Evolutionary conservation across 192 early-diverging fungal species (phyloP).

Genomic region (Allomyces macrogynus): DNA sequence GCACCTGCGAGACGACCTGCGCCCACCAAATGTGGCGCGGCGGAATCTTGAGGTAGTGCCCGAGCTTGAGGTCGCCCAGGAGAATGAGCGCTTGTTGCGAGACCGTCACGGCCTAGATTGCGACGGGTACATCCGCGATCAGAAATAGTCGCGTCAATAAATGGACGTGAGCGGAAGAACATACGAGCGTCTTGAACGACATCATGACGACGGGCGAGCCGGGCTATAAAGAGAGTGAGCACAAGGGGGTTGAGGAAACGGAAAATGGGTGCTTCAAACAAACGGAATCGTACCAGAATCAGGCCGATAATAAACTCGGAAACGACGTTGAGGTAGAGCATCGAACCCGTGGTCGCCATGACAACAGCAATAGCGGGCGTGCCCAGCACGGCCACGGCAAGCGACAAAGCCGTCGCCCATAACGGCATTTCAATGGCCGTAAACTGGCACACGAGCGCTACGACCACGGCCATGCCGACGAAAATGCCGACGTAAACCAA

Average conservation of each 20-base stretch:
- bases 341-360: neutral
- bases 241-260: neutral
- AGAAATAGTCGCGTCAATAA: neutral
- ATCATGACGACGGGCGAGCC: neutral
- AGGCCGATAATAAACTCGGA: neutral
- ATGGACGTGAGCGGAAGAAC: neutral
- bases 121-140: neutral
- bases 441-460: neutral
- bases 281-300: neutral
- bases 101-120: neutral
- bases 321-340: neutral
- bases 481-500: neutral
- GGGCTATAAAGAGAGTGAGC: neutral
- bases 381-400: neutral
- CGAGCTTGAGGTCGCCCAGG: neutral
- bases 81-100: neutral
- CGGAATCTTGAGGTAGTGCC: neutral
- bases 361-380: neutral
- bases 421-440: neutral
- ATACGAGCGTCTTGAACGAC: neutral
- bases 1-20: neutral
- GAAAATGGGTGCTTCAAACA: neutral
- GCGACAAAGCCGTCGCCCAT: neutral
- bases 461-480: neutral
- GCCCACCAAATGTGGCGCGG: neutral